Evolutionary conservation across 352 stramenopile species (phyloP).

Genomic region (Globisporangium abappressorium): DNA sequence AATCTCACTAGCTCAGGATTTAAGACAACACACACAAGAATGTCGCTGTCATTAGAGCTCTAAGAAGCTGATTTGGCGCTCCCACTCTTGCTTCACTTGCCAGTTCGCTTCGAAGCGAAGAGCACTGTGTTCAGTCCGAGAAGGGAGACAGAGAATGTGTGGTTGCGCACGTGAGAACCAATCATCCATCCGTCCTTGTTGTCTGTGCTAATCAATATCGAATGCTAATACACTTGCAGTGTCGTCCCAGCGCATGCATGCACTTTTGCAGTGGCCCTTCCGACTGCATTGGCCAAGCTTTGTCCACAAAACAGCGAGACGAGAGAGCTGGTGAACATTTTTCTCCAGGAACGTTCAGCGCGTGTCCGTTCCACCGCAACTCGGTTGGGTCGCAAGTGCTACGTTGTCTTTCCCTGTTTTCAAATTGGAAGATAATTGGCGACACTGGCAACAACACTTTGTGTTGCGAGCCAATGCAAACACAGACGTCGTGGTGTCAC

Average conservation of each 20-base stretch:
- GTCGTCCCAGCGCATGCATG: not conserved
- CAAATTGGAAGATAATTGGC: not conserved
- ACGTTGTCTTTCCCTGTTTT: not conserved
- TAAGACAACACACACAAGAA: not conserved
- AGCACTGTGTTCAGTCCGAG: not conserved
- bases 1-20: not conserved
- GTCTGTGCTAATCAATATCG: not conserved
- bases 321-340: not conserved
- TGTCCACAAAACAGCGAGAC: not conserved
- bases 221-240: not conserved
- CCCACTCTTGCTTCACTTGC: not conserved
- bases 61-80: not conserved
- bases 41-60: too few relatives aligned
- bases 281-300: not conserved
- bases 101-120: not conserved
- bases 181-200: not conserved
- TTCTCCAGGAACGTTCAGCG: not conserved
- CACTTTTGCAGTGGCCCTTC: not conserved
- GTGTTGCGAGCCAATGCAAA: not conserved
- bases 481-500: not conserved
- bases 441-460: not conserved
- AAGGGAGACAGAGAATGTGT: not conserved
- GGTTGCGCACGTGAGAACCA: not conserved
- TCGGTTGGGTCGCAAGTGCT: not conserved
- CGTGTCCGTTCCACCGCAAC: not conserved